phyloP scores from a whole-genome alignment of 2,329 filamentous ascomycete species.

The Shiraia bambusicola region DNA sequence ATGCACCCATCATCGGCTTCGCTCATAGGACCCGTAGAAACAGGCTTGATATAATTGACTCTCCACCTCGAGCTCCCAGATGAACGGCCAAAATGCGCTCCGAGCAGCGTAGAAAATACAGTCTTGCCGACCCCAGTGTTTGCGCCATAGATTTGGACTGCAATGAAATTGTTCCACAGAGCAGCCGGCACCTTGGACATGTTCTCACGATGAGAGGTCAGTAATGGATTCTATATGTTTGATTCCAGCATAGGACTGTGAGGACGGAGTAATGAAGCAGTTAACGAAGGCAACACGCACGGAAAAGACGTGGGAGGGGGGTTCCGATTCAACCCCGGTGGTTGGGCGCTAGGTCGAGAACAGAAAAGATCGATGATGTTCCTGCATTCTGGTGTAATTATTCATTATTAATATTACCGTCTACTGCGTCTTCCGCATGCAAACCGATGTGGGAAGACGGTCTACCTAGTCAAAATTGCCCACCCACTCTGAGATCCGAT shows the following conservation, averaged over 20 bases:
- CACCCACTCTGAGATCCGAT: too few species aligned
- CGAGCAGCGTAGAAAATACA: slow-evolving; percentile 72
- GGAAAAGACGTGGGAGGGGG: too few species aligned
- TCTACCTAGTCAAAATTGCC: too few species aligned
- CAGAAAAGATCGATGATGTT: too few species aligned
- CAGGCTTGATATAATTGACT: slow-evolving; percentile 73
- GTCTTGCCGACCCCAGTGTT: slow-evolving; percentile 88
- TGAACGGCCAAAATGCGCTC: slow-evolving; percentile 53
- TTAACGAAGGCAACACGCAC: background rate
- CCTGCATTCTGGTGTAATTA: too few species aligned
- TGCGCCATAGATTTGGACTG: slow-evolving; percentile 77
- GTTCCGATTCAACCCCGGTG: too few species aligned
- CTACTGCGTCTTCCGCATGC: too few species aligned
- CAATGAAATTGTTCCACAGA: slow-evolving; percentile 68
- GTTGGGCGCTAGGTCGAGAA: too few species aligned
- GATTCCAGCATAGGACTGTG: background rate
- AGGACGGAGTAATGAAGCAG: background rate
- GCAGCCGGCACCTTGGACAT: slow-evolving; percentile 57
- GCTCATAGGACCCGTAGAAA: slow-evolving; percentile 70
- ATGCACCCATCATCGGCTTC: slow-evolving; percentile 70
- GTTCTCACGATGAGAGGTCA: slow-evolving; percentile 1
- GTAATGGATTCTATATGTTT: background rate
- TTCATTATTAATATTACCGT: too few species aligned
- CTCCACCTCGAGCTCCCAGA: slow-evolving; percentile 28
- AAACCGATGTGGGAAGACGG: too few species aligned